Conservation (phyloP, 805 yeast species). For the Zygoascus bituminiphila region DNA sequence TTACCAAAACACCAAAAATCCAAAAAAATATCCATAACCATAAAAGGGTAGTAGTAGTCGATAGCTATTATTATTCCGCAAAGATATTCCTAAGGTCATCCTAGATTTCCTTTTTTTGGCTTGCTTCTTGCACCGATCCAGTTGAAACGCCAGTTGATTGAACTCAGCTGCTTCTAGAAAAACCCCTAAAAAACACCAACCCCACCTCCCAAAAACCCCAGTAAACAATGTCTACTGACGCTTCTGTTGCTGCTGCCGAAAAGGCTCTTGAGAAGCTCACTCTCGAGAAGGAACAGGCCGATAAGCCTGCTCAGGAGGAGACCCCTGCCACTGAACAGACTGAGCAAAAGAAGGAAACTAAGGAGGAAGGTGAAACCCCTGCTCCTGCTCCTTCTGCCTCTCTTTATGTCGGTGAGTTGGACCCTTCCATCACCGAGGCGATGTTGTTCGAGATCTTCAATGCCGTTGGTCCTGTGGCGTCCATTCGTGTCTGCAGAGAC, state of each 20-base stretch:
- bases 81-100: not conserved
- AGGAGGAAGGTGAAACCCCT: slow-evolving; percentile 17
- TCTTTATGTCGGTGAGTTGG: slow-evolving; percentile 95
- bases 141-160: too few relatives aligned
- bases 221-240: slow-evolving; percentile 26
- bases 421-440: slow-evolving; percentile 88
- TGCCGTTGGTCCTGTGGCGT: slow-evolving; percentile 88
- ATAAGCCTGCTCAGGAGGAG: slow-evolving; percentile 34
- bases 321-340: slow-evolving; percentile 13
- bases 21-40: not conserved
- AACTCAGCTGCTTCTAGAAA: too few relatives aligned
- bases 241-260: slow-evolving; percentile 30
- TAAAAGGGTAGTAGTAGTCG: not conserved
- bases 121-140: too few relatives aligned
- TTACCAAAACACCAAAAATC: not conserved
- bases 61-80: not conserved
- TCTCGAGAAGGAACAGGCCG: slow-evolving; percentile 20
- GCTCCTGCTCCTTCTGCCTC: slow-evolving; percentile 43
- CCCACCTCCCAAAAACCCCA: not conserved
- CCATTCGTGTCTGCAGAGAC: slow-evolving; percentile 98
- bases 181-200: not conserved
- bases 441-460: slow-evolving; percentile 89
- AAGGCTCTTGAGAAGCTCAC: slow-evolving; percentile 30
- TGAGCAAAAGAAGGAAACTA: slow-evolving; percentile 19
- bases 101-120: not conserved